A percentile compares a stretch with the other conserved stretches of the same genome.
phyloP scores from a whole-genome alignment of 441 rosid genomes.

The Gossypium aridum region DNA sequence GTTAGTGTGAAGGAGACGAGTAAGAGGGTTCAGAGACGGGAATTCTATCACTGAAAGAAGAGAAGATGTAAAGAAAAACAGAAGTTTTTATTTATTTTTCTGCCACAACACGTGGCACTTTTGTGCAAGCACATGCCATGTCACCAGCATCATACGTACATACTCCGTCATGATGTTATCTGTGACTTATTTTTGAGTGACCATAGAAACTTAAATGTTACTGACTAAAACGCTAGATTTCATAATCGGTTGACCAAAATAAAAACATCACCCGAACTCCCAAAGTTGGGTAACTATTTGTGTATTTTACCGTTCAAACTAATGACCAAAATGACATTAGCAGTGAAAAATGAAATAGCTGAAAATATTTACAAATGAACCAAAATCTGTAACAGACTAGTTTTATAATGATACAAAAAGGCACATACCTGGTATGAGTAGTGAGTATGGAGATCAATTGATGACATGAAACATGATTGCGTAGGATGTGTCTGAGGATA shows the following conservation, averaged over 20 bases:
- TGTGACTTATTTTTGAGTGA: not conserved
- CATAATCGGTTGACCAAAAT: not conserved
- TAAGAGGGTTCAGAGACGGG: not conserved
- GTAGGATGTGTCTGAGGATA: constrained; percentile 91
- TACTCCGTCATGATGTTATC: not conserved
- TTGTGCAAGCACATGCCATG: not conserved
- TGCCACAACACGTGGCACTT: not conserved
- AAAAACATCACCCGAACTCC: not conserved
- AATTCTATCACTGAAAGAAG: not conserved
- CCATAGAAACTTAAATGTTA: not conserved
- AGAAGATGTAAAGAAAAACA: not conserved
- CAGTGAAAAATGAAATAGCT: not conserved
- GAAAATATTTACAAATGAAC: not conserved
- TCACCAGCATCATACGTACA: not conserved
- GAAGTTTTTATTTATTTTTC: not conserved
- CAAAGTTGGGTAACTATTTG: not conserved
- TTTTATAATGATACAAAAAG: constrained; percentile 2
- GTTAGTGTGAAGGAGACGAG: not conserved
- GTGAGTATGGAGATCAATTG: constrained; percentile 94
- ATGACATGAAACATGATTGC: constrained; percentile 98
- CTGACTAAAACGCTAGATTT: not conserved
- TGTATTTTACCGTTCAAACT: not conserved
- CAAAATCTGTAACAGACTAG: not conserved
- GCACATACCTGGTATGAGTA: constrained; percentile 81
- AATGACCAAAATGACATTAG: not conserved